These are phyloP conservation scores for Diplodia mutila DNA, from an alignment of 2,329 filamentous ascomycete species.

Conservation along the genomic window DNA sequence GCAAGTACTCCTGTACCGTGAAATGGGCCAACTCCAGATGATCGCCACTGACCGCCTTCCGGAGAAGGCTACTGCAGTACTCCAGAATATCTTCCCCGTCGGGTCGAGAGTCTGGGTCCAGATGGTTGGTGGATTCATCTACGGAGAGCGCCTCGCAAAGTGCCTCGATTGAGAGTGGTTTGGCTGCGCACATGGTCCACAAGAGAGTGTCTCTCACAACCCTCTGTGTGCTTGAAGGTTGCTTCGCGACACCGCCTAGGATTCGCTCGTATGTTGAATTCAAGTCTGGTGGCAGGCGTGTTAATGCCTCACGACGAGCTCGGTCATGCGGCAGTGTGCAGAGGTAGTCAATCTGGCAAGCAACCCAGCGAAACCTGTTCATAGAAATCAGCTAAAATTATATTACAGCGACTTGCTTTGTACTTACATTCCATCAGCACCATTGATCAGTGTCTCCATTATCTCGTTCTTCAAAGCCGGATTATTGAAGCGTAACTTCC, in stretches of 20 bases:
- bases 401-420: not conserved
- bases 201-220: not conserved
- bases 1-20: not conserved
- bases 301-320: not conserved
- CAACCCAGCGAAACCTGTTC: conserved; percentile 8
- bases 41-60: not conserved
- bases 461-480: not conserved
- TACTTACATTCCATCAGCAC: conserved; percentile 4
- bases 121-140: not conserved
- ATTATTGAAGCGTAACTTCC: not conserved
- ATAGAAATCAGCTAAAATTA: not conserved
- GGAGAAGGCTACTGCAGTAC: conserved; percentile 1
- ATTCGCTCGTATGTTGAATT: conserved; percentile 8
- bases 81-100: not conserved
- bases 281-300: not conserved
- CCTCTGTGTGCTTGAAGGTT: not conserved
- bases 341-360: conserved; percentile 3
- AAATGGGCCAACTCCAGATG: not conserved
- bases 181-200: not conserved
- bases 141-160: not conserved
- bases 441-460: not conserved
- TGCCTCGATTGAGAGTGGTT: not conserved
- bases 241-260: not conserved
- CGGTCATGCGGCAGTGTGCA: not conserved
- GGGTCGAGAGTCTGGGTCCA: not conserved